These are phyloP conservation scores for Aspergillus sp. DNA, from an alignment of 2,329 filamentous ascomycete species.

Conservation along the genomic window DNA sequence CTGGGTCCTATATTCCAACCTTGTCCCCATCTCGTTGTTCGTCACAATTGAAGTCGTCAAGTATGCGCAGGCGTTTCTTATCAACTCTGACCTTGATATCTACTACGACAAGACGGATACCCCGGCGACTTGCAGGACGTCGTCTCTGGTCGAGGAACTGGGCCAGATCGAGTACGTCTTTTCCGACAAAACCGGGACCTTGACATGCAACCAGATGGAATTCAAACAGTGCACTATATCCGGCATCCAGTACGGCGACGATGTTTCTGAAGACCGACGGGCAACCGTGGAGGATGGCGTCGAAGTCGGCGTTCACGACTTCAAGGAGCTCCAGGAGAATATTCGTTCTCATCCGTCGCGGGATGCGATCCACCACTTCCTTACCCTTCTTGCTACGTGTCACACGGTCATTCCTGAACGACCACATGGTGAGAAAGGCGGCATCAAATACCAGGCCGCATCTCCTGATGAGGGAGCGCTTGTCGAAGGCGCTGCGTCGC, in stretches of 20 bases:
- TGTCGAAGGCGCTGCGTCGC: constrained; percentile 73
- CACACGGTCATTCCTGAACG: constrained; percentile 96
- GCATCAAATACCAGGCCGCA: constrained; percentile 95
- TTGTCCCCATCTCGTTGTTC: constrained; percentile 95
- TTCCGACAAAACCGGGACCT: constrained; percentile 91
- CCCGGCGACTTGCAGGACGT: constrained; percentile 89
- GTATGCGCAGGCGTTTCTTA: constrained; percentile 94
- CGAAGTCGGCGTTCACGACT: constrained; percentile 75
- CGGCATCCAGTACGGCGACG: constrained; percentile 87
- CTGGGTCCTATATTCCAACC: constrained; percentile 93
- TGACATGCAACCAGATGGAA: constrained; percentile 99
- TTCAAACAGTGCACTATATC: constrained; percentile 92
- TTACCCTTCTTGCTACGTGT: constrained; percentile 77
- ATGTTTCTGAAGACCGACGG: constrained; percentile 81
- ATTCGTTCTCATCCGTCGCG: constrained; percentile 50
- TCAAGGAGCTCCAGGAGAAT: constrained; percentile 65
- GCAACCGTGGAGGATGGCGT: constrained; percentile 68
- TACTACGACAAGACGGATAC: constrained; percentile 95
- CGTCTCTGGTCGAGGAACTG: constrained; percentile 89
- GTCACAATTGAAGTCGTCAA: constrained; percentile 97
- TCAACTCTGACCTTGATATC: constrained; percentile 95
- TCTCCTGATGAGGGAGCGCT: constrained; percentile 96
- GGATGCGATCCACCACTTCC: constrained; percentile 69
- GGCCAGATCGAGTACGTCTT: constrained; percentile 99
- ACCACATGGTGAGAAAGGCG: constrained; percentile 62